Base-by-base conservation (phyloP, 2,329 filamentous ascomycete species). In the Alternaria burnsii region DNA sequence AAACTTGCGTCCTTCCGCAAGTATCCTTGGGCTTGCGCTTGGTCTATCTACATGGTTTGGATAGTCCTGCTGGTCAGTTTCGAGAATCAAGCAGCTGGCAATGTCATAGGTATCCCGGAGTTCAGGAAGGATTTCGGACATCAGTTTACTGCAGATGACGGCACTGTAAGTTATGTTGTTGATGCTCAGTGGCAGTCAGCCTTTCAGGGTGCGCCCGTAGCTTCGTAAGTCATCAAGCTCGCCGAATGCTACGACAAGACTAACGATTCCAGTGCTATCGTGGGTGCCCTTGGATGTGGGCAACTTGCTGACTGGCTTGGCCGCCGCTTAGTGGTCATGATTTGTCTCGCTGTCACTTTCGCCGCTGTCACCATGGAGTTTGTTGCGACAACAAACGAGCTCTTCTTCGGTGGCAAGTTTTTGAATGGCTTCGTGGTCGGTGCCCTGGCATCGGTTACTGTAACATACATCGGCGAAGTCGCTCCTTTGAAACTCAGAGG, bases 101-200 rank as follows among this genome's bases (percentile, higher is more conserved):
- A 71, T 53, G 76, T 82, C 24, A 73, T 82, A 41, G 76, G 79
- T 22, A 80, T 83, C n/a, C 81, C 81, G 2, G 60, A 79, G 55
- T 83, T 83, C 65, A 74, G 80, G 34, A 76, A 82, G 59, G 81
- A 83, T 62, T 83, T 83, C 66, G 81, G 81, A 0, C 65, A 73
- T 44, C 55, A 65, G 7, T 80, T 61, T 55, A 61, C 41, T 14
- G 60, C 52, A 28, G 55, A 48, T 16, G 62, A 72, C 44, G 71
- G 76, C 1, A 77, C 72, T 1, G 75, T 73, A 1, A 69, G 69
- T 55, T 82, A 79, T 69, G 79, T 82, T 7, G 67, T 83, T 9
- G 68, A 77, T 14, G 76, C 80, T 4, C 75, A 78, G 16, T 84
- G 82, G 82, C 81, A 84, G 63, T 76, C 73, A 20, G 81, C 81